phyloP scores from a whole-genome alignment of 176 grass and related monocot species.

The Bonia amplexicaulis region DNA sequence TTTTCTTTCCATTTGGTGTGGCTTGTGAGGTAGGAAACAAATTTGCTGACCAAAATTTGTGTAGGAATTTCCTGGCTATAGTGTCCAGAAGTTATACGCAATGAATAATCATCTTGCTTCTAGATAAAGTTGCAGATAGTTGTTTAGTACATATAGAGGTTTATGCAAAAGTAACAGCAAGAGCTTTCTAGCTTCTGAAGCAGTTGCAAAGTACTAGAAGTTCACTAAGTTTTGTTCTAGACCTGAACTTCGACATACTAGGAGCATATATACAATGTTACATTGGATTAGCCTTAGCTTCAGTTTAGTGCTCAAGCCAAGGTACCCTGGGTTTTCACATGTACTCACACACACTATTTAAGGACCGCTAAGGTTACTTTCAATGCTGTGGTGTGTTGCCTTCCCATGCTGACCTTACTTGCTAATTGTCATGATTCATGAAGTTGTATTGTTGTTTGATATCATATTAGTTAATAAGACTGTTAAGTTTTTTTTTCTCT shows the following conservation, averaged over 20 bases:
- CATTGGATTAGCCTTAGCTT: conserved; percentile 1
- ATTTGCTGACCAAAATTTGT: background rate
- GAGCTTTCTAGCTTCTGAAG: background rate
- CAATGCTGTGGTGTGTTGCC: background rate
- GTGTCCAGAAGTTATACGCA: background rate
- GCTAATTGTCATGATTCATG: background rate
- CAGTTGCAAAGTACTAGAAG: background rate
- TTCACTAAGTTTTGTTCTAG: background rate
- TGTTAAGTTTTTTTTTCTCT: background rate
- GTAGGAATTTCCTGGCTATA: background rate
- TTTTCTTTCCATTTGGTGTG: background rate
- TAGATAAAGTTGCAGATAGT: background rate
- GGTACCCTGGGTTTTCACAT: background rate
- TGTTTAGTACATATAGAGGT: background rate
- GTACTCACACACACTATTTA: background rate
- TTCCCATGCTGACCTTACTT: conserved; percentile 12
- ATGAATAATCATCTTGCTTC: conserved; percentile 14
- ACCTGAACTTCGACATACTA: background rate
- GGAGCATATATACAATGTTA: background rate
- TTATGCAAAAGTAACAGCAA: background rate
- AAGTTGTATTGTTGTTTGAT: background rate
- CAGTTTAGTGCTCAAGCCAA: conserved; percentile 8
- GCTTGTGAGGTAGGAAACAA: background rate
- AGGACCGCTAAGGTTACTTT: background rate
- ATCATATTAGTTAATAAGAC: background rate